Percentiles rank a stretch among this genome's conserved stretches.
Evolutionary conservation across 2,329 filamentous ascomycete genomes (phyloP).

Genomic region (Gremmenia infestans): DNA sequence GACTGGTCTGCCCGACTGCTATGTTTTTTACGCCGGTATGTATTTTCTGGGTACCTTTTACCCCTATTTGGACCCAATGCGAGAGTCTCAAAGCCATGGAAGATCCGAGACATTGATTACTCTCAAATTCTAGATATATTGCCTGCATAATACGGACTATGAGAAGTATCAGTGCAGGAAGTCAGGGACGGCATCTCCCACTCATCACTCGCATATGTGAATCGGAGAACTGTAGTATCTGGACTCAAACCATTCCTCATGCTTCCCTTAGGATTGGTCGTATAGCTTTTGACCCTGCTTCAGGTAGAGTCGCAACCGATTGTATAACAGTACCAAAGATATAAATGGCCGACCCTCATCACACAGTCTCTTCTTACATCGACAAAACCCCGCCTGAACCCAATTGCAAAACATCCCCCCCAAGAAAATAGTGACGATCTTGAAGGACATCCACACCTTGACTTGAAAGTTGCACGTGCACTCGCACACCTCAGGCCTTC

Average conservation of each 20-base stretch:
- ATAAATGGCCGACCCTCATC: not conserved
- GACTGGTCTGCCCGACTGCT: conserved; percentile 51
- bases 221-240: conserved; percentile 50
- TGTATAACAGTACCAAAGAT: not conserved
- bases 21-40: conserved; percentile 57
- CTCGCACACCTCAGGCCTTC: not conserved
- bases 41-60: no score
- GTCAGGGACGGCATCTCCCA: conserved; percentile 53
- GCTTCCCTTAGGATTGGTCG: not conserved
- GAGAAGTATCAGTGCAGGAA: conserved; percentile 28
- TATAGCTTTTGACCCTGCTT: not conserved
- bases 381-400: not conserved
- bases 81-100: no score
- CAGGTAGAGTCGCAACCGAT: not conserved
- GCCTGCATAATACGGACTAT: no score
- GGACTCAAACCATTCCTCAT: conserved; percentile 40
- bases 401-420: not conserved
- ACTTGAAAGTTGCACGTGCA: not conserved
- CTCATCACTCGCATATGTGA: conserved; percentile 55
- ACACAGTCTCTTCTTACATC: not conserved
- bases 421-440: not conserved
- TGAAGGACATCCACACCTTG: not conserved
- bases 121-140: no score
- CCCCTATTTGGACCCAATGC: no score
- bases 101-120: no score